Evolutionary conservation across 2,329 filamentous ascomycete species (phyloP), one percentile per base, ranked within the genome.

Genomic region (Diplodia corticola): DNA sequence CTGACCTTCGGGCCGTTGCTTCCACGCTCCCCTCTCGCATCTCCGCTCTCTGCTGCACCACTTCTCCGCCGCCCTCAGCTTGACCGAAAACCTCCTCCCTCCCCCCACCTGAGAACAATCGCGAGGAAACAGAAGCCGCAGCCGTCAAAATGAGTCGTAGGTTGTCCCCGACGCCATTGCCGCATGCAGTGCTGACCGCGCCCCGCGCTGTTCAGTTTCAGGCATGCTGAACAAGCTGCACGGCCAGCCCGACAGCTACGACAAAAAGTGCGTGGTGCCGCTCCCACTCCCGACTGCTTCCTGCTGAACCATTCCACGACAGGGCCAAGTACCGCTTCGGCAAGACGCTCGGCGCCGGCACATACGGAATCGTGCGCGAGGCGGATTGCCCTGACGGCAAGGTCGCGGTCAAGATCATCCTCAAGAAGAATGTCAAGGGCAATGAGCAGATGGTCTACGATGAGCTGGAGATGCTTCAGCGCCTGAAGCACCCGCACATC

Each of bases 391-490:
- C 90, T 49, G 85, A 86, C 22, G 92, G 92, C 78, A 91, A 97
- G 84, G 93, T 96, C 68, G 95, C 95, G 48, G 87, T 99, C 80
- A 99, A 99, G 85, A 98, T 99, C 78, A 99, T 99, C 79, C 84
- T 98, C 75, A 99, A 99, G 87, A 97, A 97, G 84, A 98, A 97
- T 80, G 94, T 99, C 77, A 96, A 93, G 79, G 94, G 93, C 70
- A 98, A 98, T 74, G 95, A 99, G 83, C 88, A 90, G 78, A 99
- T 99, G 95, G 95, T 99, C 48, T 95, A 96, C 78, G 95, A 99
- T 78, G 95, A 99, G 82, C 85, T 99, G 73, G 87, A 93, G 71
- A 93, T 99, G 88, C 86, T 99, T 70, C 93, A 97, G 81, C 87
- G 88, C 67, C 87, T 99, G 76, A 87, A 93, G 76, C 95, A 99